Evolutionary conservation across 495 filamentous ascomycete genomes (phyloP), one percentile per base, ranked within the genome.

Genomic region (Talaromyces borbonicus): DNA sequence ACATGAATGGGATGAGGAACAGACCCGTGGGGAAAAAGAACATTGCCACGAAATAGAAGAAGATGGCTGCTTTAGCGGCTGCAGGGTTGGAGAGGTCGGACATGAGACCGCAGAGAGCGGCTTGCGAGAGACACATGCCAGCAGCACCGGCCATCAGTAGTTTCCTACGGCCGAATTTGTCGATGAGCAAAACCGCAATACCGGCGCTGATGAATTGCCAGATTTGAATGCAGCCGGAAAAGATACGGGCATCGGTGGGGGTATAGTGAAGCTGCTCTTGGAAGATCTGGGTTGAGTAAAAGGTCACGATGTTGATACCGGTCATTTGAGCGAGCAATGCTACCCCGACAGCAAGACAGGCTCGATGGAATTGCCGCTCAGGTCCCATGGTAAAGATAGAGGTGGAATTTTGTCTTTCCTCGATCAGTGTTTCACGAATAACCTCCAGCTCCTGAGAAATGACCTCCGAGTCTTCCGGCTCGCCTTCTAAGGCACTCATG

Each of bases 1-100:
- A 84, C 19, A 83, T 64, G 72, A 63, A 79, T 22, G 74, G 72
- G 66, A 81, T 79, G 26, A 78, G 75, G 22, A 83, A 69, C 66
- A 80, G 80, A 16, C 79, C 80, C 36, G 83, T 62, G 0, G 79
- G 78, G 54, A 82, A 84, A 61, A 81, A 83, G 8, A 73, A 76
- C 41, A 77, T 73, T 55, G 78, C 82, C 12, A 80, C 52, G 54
- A 84, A 84, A 31, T 79, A 61, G 53, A 84, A 77, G 20, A 73
- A 55, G 18, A 69, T 57, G 1, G 59, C 58, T 9, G 62, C 59
- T 7, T 55, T 61, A 19, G 74, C 63, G 54, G 51, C 46, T 5
- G 39, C 46, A 18, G 59, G 54, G 43, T 7, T 33, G 18, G 14
- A 2, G 20, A 67, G 60, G 15, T 64, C 73, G 5, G 48, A 53